Conservation (phyloP, 2,329 filamentous ascomycete species). For the Pezicula carpinea region DNA sequence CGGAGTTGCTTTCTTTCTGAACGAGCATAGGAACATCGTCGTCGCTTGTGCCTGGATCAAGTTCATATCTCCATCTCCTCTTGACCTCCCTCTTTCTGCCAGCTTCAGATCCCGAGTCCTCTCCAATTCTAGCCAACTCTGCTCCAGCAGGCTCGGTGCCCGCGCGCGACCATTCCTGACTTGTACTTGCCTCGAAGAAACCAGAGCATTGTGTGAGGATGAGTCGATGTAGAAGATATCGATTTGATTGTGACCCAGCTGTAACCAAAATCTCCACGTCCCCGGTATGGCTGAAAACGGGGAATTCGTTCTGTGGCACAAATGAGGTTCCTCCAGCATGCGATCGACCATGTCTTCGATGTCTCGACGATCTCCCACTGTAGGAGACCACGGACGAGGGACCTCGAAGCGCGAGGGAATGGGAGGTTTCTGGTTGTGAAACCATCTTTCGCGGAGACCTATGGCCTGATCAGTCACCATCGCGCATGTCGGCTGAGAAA, state of each 20-base stretch:
- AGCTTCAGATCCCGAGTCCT: constrained; percentile 37
- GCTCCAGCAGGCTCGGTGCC: constrained; percentile 12
- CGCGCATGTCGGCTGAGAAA: background rate
- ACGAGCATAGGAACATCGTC: constrained; percentile 85
- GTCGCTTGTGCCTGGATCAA: constrained; percentile 69
- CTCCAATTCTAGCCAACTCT: constrained; percentile 48
- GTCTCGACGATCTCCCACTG: constrained; percentile 37
- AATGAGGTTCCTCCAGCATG: constrained; percentile 69
- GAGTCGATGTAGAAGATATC: constrained; percentile 82
- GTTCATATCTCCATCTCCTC: constrained; percentile 78
- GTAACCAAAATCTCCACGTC: constrained; percentile 86
- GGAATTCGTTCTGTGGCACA: constrained; percentile 83
- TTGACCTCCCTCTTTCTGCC: constrained; percentile 19
- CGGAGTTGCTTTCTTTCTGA: constrained; percentile 58
- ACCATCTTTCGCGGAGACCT: constrained; percentile 43
- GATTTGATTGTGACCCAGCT: constrained; percentile 66
- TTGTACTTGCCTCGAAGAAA: constrained; percentile 86
- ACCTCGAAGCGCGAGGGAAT: constrained; percentile 53
- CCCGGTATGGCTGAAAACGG: constrained; percentile 82
- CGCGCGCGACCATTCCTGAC: constrained; percentile 64
- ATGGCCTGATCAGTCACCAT: background rate
- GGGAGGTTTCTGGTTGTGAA: constrained; percentile 52
- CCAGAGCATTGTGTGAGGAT: constrained; percentile 87
- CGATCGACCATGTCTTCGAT: constrained; percentile 74
- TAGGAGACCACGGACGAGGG: constrained; percentile 60